phyloP scores from a whole-genome alignment of 192 early-diverging fungal genomes.

The Backusella tuberculispora region DNA sequence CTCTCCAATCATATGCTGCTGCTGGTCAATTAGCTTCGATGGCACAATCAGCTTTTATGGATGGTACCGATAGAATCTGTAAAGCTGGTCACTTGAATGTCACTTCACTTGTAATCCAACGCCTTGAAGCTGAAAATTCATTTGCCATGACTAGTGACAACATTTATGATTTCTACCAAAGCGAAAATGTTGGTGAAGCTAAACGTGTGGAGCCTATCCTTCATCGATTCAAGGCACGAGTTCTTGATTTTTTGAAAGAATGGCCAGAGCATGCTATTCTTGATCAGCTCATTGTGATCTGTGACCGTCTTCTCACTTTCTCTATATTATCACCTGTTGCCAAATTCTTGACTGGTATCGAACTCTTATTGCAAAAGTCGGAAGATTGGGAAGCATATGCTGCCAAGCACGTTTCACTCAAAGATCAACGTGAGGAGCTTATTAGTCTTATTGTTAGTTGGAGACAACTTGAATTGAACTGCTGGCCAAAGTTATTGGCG shows the following conservation, averaged over 20 bases:
- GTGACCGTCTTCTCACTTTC: conserved; percentile 63
- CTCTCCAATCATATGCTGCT: conserved; percentile 41
- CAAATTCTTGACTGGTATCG: conserved; percentile 88
- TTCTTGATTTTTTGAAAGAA: conserved; percentile 65
- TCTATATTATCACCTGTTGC: conserved; percentile 82
- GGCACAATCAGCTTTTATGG: conserved; percentile 36
- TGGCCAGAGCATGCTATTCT: conserved; percentile 95
- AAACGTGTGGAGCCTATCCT: conserved; percentile 67
- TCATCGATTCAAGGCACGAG: conserved; percentile 57
- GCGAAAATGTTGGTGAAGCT: conserved; percentile 77
- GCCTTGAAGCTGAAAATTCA: conserved; percentile 34
- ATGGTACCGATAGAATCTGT: conserved; percentile 20
- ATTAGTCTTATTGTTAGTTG: conserved; percentile 81
- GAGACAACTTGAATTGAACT: conserved; percentile 89
- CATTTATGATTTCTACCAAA: conserved; percentile 91
- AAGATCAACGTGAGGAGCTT: conserved; percentile 68
- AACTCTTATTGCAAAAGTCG: conserved; percentile 84
- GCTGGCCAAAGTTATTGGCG: conserved; percentile 87
- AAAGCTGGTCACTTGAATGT: conserved; percentile 30
- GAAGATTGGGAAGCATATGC: conserved; percentile 96
- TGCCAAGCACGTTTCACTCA: conserved; percentile 76
- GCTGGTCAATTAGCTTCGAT: conserved; percentile 51
- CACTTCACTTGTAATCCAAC: conserved; percentile 24
- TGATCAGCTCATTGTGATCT: conserved; percentile 70
- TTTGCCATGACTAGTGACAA: conserved; percentile 38